phyloP scores from a whole-genome alignment of 2,329 filamentous ascomycete species.

The Diplocarpon mali region DNA sequence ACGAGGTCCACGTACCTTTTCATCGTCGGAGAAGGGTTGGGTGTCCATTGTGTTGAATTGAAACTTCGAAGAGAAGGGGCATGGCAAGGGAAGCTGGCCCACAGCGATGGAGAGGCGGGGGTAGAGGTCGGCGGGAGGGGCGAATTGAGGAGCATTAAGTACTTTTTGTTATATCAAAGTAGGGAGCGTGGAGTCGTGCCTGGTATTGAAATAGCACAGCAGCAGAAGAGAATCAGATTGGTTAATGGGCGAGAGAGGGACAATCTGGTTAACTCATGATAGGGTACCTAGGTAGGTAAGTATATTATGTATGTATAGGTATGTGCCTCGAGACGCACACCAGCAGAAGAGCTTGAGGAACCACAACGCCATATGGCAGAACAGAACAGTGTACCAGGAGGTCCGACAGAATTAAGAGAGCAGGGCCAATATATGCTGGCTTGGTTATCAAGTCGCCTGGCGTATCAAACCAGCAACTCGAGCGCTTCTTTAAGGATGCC shows the following conservation, averaged over 20 bases:
- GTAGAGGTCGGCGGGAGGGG: constrained; percentile 11
- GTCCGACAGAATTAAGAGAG: neutral
- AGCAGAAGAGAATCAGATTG: constrained; percentile 15
- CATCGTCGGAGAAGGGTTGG: constrained; percentile 22
- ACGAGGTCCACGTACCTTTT: constrained; percentile 23
- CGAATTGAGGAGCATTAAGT: constrained; percentile 22
- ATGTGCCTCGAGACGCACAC: neutral
- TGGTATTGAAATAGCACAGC: no score
- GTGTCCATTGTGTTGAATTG: constrained; percentile 16
- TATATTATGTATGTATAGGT: neutral
- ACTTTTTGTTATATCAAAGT: constrained; percentile 8
- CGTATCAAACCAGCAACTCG: constrained; percentile 4
- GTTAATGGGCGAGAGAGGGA: constrained; percentile 8
- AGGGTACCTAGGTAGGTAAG: no score
- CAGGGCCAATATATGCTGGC: neutral
- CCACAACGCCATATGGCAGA: no score
- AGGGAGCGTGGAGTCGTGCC: constrained; percentile 11
- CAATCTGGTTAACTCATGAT: no score
- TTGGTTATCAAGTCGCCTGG: constrained; percentile 4
- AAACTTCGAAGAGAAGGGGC: neutral
- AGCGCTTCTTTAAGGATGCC: neutral
- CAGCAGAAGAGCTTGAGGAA: neutral
- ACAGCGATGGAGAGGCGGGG: constrained; percentile 8
- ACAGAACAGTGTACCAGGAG: neutral
- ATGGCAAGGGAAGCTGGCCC: constrained; percentile 7